phyloP scores from a whole-genome alignment of 164 flowering plant genomes.

The Annona cherimola region DNA sequence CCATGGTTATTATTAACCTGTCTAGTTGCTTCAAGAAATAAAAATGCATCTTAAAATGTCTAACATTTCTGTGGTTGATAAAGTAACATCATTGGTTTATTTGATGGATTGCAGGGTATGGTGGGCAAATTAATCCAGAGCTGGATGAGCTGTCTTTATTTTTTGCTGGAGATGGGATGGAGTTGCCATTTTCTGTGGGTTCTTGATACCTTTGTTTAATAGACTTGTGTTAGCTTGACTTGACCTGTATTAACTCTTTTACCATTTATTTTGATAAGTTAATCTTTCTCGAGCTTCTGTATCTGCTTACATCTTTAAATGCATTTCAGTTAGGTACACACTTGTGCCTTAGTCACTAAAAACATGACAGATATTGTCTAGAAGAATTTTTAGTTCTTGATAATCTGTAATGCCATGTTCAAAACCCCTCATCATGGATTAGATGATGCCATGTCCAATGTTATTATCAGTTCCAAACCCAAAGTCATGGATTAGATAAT shows the following conservation, averaged over 20 bases:
- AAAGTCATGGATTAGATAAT: no score
- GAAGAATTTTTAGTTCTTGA: not conserved
- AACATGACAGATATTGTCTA: not conserved
- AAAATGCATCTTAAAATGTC: not conserved
- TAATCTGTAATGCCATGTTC: no score
- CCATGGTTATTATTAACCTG: constrained; percentile 38
- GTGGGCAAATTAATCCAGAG: constrained; percentile 9
- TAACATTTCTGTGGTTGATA: not conserved
- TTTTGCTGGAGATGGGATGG: constrained; percentile 13
- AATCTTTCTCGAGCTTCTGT: not conserved
- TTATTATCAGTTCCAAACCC: no score
- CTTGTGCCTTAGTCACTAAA: not conserved
- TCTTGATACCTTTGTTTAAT: not conserved
- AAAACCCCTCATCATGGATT: no score
- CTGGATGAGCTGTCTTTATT: constrained; percentile 7
- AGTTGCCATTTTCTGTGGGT: constrained; percentile 18
- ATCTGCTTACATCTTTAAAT: not conserved
- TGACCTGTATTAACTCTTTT: not conserved
- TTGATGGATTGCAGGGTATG: constrained; percentile 14
- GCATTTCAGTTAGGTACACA: not conserved
- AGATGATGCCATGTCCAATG: no score
- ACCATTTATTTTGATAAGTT: not conserved
- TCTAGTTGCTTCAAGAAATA: constrained; percentile 16
- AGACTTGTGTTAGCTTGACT: not conserved
- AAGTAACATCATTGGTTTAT: not conserved